Conservation (phyloP, 768 basidiomycete species). For the Kwoniella bestiolae region DNA sequence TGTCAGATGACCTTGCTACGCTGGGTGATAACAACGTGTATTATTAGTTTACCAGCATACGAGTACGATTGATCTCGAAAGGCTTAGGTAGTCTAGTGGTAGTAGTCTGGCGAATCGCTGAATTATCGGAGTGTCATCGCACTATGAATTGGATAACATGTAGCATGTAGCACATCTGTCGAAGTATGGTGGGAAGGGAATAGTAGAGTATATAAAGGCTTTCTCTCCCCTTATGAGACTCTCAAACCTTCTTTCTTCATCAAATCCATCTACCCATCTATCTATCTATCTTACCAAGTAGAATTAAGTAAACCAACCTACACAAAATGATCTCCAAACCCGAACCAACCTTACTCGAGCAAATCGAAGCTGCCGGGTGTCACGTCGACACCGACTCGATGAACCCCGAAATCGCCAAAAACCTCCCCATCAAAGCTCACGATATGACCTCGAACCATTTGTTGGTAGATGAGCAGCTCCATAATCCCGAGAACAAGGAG, state of each 20-base stretch:
- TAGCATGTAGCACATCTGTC: too few relatives aligned
- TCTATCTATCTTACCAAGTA: background rate
- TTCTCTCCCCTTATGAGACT: background rate
- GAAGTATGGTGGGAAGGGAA: background rate
- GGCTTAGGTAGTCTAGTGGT: background rate
- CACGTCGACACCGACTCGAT: conserved; percentile 47
- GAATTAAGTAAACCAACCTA: conserved; percentile 1
- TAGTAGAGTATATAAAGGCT: background rate
- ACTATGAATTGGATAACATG: background rate
- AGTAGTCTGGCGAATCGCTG: conserved; percentile 7
- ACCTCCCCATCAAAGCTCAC: conserved; percentile 45
- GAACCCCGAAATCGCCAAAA: conserved; percentile 39
- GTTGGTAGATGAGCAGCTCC: conserved; percentile 36
- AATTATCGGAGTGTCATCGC: conserved; percentile 21
- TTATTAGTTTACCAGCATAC: background rate
- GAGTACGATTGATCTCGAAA: too few relatives aligned
- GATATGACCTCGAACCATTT: conserved; percentile 51
- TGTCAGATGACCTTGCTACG: background rate
- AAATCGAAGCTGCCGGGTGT: conserved; percentile 36
- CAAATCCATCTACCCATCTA: too few relatives aligned
- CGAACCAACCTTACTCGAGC: conserved; percentile 37
- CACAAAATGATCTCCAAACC: conserved; percentile 28
- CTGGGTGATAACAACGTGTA: background rate
- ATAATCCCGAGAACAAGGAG: conserved; percentile 48
- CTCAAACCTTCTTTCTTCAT: conserved; percentile 9